Conservation (phyloP, 2,329 filamentous ascomycete species). For the Claviceps lovelessii region DNA sequence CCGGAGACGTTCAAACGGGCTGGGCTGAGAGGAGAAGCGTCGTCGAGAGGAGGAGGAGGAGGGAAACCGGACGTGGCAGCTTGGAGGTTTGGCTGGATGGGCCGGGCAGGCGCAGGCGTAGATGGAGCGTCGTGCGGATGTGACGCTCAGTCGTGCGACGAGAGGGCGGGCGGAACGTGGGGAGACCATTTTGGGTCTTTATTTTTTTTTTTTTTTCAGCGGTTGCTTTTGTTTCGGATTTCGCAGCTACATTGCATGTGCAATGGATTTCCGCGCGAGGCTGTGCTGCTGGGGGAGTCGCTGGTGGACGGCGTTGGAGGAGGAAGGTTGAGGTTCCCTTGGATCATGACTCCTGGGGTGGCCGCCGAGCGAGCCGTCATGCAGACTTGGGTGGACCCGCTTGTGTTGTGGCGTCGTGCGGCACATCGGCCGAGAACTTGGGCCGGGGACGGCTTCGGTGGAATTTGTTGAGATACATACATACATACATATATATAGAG, state of each 20-base stretch:
- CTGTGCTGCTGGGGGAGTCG: background rate
- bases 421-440: no score
- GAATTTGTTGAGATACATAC: no score
- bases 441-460: background rate
- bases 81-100: background rate
- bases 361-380: no score
- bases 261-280: no score
- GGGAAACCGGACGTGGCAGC: background rate
- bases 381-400: no score
- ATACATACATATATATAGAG: no score
- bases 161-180: background rate
- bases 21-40: constrained; percentile 6
- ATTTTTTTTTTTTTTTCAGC: no score
- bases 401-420: background rate
- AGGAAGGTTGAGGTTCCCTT: no score
- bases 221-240: no score
- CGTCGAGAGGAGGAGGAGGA: constrained; percentile 8
- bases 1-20: constrained; percentile 15
- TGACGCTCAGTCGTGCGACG: background rate
- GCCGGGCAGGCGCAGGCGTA: background rate
- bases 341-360: no score
- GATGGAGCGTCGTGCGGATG: background rate
- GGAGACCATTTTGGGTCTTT: background rate
- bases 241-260: background rate
- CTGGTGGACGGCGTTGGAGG: no score